phyloP scores from a whole-genome alignment of 1,284 basidiomycete genomes.

The Rhodotorula sp. region DNA sequence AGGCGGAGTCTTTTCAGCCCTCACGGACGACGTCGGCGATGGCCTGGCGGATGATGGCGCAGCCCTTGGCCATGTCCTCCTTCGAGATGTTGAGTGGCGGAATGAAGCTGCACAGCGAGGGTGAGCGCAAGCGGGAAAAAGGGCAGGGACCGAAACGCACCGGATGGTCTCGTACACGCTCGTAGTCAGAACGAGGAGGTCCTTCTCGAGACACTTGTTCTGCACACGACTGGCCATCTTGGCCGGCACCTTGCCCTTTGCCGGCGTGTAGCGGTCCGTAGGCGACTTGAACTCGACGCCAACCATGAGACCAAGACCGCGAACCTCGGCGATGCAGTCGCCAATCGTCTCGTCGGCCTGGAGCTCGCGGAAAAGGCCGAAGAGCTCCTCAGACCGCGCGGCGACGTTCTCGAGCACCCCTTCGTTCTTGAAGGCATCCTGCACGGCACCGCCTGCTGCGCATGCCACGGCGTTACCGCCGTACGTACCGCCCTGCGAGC shows the following conservation, averaged over 20 bases:
- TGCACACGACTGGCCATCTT: conserved; percentile 73
- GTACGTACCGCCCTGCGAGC: conserved; percentile 69
- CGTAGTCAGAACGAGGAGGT: conserved; percentile 75
- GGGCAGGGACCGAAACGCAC: conserved; percentile 18
- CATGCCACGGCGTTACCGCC: conserved; percentile 86
- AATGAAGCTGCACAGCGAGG: conserved; percentile 34
- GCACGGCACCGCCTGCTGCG: conserved; percentile 79
- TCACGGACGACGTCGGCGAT: conserved; percentile 60
- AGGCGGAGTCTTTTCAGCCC: conserved; percentile 15
- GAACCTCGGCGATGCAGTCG: conserved; percentile 54
- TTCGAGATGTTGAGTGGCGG: conserved; percentile 67
- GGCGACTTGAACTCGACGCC: conserved; percentile 47
- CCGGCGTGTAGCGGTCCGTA: conserved; percentile 43
- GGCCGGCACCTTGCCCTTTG: conserved; percentile 58
- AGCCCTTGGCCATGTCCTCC: conserved; percentile 64
- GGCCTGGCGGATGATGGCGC: conserved; percentile 62
- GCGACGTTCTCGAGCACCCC: conserved; percentile 76
- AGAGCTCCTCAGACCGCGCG: conserved; percentile 69
- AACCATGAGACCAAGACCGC: conserved; percentile 52
- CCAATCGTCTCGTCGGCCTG: conserved; percentile 38
- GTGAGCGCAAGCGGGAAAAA: not conserved
- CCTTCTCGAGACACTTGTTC: conserved; percentile 77
- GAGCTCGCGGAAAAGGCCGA: conserved; percentile 63
- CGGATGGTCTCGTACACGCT: conserved; percentile 48
- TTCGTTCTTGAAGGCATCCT: conserved; percentile 73